Evolutionary conservation across 306 rosid genomes (phyloP).

Genomic region (Phaseolus lunatus): DNA sequence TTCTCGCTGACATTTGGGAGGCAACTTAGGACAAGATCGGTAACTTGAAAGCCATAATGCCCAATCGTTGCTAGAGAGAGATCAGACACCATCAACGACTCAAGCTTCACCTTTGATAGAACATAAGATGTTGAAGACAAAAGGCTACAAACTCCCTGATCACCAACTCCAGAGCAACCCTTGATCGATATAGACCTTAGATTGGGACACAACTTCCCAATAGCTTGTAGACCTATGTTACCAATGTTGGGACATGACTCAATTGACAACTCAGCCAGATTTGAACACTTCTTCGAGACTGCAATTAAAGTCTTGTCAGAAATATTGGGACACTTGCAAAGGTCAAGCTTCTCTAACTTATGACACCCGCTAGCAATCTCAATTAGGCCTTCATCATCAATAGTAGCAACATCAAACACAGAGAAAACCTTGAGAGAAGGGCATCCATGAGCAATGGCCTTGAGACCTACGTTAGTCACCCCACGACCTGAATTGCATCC

Average conservation of each 20-base stretch:
- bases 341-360: constrained; percentile 78
- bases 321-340: constrained; percentile 67
- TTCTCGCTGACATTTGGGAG: constrained; percentile 75
- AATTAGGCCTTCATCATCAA: constrained; percentile 79
- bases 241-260: constrained; percentile 85
- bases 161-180: constrained; percentile 73
- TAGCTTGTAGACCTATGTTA: constrained; percentile 75
- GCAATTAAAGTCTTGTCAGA: constrained; percentile 77
- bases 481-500: constrained; percentile 62
- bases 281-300: constrained; percentile 74
- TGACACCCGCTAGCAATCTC: constrained; percentile 81
- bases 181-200: constrained; percentile 69
- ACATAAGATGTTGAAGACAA: constrained; percentile 63
- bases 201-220: constrained; percentile 75
- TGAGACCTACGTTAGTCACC: constrained; percentile 76
- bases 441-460: constrained; percentile 81
- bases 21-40: constrained; percentile 66
- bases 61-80: constrained; percentile 93
- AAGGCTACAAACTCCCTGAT: constrained; percentile 78
- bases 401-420: constrained; percentile 66
- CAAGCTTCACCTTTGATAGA: constrained; percentile 76
- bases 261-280: constrained; percentile 68
- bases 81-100: constrained; percentile 77
- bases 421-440: constrained; percentile 79
- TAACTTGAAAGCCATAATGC: constrained; percentile 76